A percentile compares a stretch with the other conserved stretches of the same genome.
phyloP scores from a whole-genome alignment of 2,329 filamentous ascomycete species.

The Sporothrix brasiliensis region DNA sequence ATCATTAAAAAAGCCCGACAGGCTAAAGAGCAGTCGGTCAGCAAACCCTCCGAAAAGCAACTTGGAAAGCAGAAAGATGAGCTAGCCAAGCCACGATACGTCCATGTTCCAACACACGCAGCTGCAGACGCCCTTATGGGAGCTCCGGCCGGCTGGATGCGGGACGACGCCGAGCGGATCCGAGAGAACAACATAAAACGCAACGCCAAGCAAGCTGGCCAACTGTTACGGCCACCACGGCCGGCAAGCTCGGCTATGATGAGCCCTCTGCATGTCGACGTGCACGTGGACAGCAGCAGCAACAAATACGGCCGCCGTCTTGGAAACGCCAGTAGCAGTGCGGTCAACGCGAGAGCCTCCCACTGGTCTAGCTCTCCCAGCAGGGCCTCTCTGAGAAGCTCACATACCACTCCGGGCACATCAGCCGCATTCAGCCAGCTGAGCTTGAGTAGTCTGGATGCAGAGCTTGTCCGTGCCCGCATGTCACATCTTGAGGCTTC shows the following conservation, averaged over 20 bases:
- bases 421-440: constrained; percentile 30
- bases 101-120: constrained; percentile 64
- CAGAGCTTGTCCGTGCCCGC: constrained; percentile 25
- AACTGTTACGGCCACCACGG: background rate
- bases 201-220: constrained; percentile 46
- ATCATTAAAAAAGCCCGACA: constrained; percentile 56
- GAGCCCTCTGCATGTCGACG: constrained; percentile 34
- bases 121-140: constrained; percentile 60
- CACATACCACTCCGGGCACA: constrained; percentile 28
- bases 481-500: background rate
- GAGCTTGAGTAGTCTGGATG: constrained; percentile 36
- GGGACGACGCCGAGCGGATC: constrained; percentile 52
- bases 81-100: constrained; percentile 51
- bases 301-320: constrained; percentile 14
- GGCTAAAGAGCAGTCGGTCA: constrained; percentile 51
- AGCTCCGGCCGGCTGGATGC: constrained; percentile 56
- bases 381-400: constrained; percentile 33
- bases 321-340: constrained; percentile 9
- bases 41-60: constrained; percentile 49
- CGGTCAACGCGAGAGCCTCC: constrained; percentile 13
- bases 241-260: constrained; percentile 25
- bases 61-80: constrained; percentile 52
- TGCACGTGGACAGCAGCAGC: constrained; percentile 26
- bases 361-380: constrained; percentile 23
- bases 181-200: constrained; percentile 55